A percentile compares a stretch with the other conserved stretches of the same genome.
Evolutionary conservation across 2,329 filamentous ascomycete genomes (phyloP).

Genomic region (Talaromyces sp.): DNA sequence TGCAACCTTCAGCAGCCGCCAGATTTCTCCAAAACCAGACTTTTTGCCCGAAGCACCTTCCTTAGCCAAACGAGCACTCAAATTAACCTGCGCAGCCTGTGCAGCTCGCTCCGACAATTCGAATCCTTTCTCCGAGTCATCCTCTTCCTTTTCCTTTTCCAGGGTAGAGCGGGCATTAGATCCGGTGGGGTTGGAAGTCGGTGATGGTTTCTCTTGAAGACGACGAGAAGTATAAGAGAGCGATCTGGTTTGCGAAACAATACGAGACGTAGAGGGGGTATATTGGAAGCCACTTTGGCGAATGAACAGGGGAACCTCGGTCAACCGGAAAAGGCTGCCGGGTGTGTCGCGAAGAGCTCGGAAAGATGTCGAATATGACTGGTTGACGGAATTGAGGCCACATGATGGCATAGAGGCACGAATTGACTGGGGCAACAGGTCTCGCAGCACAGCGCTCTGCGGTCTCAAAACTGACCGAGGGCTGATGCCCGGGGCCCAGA

Average conservation of each 20-base stretch:
- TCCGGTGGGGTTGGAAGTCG: slow-evolving; percentile 19
- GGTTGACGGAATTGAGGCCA: slow-evolving; percentile 15
- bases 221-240: slow-evolving; percentile 31
- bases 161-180: slow-evolving; percentile 37
- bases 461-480: slow-evolving; percentile 28
- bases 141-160: slow-evolving; percentile 45
- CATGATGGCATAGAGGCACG: not conserved
- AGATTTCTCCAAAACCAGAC: slow-evolving; percentile 74
- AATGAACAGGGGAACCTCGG: slow-evolving; percentile 19
- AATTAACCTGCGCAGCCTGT: slow-evolving; percentile 84
- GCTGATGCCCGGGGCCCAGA: slow-evolving; percentile 36
- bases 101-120: slow-evolving; percentile 79
- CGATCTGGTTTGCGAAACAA: slow-evolving; percentile 28
- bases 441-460: slow-evolving; percentile 19
- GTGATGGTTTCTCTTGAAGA: slow-evolving; percentile 29
- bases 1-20: slow-evolving; percentile 86
- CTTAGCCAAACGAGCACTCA: slow-evolving; percentile 84
- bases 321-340: slow-evolving; percentile 17
- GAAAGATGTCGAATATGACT: slow-evolving; percentile 29
- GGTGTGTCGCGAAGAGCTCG: slow-evolving; percentile 23
- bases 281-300: slow-evolving; percentile 15
- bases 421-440: slow-evolving; percentile 20
- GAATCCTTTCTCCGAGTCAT: slow-evolving; percentile 65
- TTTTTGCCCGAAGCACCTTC: slow-evolving; percentile 62
- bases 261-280: slow-evolving; percentile 15